Base-by-base conservation (phyloP, 108 stramenopile species). In the Cyclotella cryptica region DNA sequence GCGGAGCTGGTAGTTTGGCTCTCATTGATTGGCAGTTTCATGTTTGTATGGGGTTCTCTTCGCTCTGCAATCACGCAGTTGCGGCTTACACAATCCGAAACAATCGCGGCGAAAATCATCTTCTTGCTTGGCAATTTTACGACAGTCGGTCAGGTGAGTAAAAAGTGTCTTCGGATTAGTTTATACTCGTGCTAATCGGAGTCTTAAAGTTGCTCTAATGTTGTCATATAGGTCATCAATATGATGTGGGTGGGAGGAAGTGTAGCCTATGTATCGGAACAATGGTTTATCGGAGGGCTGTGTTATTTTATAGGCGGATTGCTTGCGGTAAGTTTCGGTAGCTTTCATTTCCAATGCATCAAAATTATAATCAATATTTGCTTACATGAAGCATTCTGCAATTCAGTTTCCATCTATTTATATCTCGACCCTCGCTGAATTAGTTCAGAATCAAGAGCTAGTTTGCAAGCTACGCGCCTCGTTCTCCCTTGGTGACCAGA, bases 361-460 rank as follows among this genome's bases (percentile, higher is more conserved):
- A 40, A 10, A 18, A 19, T 27, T 51, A 8, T 51, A 51, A 27
- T 51, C 9, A 42, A 21, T 49, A 12, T 62, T 61, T 29, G 2
- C 17, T 51, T 22, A 62, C 14, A 42, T 10, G 26, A 15, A 62
- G 9, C 17, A 62, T 40, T 62, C 1, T 18, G 29, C 1, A 9
- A 8, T 59, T 45, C 42, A 74, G 73, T 43, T 74, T 55, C 64
- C 64, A 66, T 54, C 64, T 1, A 47, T 74, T 27, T 66, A 74
- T n/a, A 65, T 13, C 42, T 17, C 14, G 12, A 54, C 51, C 0
- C 46, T 59, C 17, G 58, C 22, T 17, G 61, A 63, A 41, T 18
- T 68, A 53, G 35, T 35, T 2, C 67, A 53, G 19, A 53, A 68
- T 63, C 29, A 30, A 1, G 30, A 68, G 28, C 22, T 53, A 15